Evolutionary conservation across 345 rosid species (phyloP), one percentile per base, ranked within the genome.

Genomic region (Rhodamnia argentea): DNA sequence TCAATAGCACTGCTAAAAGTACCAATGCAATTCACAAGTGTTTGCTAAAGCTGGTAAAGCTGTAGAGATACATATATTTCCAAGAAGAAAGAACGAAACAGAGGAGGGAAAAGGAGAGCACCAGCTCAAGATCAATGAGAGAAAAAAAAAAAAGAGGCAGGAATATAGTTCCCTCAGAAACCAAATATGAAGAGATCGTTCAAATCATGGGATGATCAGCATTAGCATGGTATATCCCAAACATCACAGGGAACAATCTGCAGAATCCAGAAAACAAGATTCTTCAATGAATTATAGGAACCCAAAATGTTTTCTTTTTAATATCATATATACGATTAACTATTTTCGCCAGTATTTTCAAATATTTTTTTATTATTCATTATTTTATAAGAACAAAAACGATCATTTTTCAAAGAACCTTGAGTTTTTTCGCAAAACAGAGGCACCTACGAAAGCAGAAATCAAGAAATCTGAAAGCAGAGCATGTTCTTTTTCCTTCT

Each of bases 221-320:
- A 92, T 93, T 93, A 92, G 93, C 94, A 92, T 92, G 94, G 93
- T 90, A 88, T 44, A 82, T 23, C 16, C 3, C 51, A 14, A 84
- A 75, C 92, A 91, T 92, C 94, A 92, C 78, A 1, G 94, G 92
- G 91, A 93, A 90, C 78, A 18, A 22, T 10, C 47, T 32, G 47
- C 78, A 32, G 47, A 70, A 70, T 32, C 24, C 78, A 24, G 44
- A 70, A 32, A 32, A 18, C 78, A 70, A 5, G 78, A 5, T 32
- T 64, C 47, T 42, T 42, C 44, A 42, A 16, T 11, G 44, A 50
- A 50, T 47, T 7, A 47, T 9, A 1, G 50, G 6, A 6, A 1
- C 10, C 10, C 10, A 47, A 47, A 47, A 47, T 47, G 51, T 47
- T 42, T 42, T 42, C 47, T 42, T 7, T 42, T 42, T n/a, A n/a